Percentiles rank a stretch among this genome's conserved stretches.
Evolutionary conservation across 1,284 basidiomycete species (phyloP).

Genomic region (Xanthoconium separans): DNA sequence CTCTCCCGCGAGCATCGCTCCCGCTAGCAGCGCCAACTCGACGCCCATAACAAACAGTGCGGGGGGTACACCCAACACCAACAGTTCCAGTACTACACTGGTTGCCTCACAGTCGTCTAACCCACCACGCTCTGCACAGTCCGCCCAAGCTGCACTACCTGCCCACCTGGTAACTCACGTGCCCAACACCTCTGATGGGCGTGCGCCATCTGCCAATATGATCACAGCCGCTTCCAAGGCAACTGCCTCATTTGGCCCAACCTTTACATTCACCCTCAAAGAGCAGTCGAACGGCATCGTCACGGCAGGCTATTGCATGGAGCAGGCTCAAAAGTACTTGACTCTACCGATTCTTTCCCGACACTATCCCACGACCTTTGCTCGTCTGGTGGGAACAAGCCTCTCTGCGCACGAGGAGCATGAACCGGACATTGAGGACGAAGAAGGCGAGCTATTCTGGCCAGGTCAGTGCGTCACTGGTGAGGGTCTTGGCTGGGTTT

Average conservation of each 20-base stretch:
- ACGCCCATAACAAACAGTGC: slow-evolving; percentile 59
- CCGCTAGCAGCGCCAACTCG: slow-evolving; percentile 67
- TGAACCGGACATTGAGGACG: slow-evolving; percentile 77
- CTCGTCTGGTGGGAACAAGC: slow-evolving; percentile 65
- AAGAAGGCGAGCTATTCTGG: slow-evolving; percentile 79
- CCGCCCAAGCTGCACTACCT: slow-evolving; percentile 28
- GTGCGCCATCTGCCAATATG: slow-evolving; percentile 27
- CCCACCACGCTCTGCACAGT: slow-evolving; percentile 25
- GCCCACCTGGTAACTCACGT: slow-evolving; percentile 29
- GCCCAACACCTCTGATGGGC: slow-evolving; percentile 31
- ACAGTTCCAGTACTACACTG: slow-evolving; percentile 26
- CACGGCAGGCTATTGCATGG: slow-evolving; percentile 46
- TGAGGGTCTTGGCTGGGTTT: slow-evolving; percentile 77
- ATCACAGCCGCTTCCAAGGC: slow-evolving; percentile 33
- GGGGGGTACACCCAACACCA: slow-evolving; percentile 45
- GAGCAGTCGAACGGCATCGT: slow-evolving; percentile 47
- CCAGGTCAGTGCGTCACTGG: slow-evolving; percentile 66
- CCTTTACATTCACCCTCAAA: slow-evolving; percentile 42
- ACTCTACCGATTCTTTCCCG: slow-evolving; percentile 63
- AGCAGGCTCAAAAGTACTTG: slow-evolving; percentile 50
- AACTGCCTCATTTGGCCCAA: slow-evolving; percentile 28
- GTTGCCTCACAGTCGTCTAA: slow-evolving; percentile 30
- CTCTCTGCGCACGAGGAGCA: slow-evolving; percentile 63
- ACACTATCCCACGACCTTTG: slow-evolving; percentile 71
- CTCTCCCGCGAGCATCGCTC: slow-evolving; percentile 66